Evolutionary conservation across 2,329 filamentous ascomycete species (phyloP).

Genomic region (Aspergillus niger): DNA sequence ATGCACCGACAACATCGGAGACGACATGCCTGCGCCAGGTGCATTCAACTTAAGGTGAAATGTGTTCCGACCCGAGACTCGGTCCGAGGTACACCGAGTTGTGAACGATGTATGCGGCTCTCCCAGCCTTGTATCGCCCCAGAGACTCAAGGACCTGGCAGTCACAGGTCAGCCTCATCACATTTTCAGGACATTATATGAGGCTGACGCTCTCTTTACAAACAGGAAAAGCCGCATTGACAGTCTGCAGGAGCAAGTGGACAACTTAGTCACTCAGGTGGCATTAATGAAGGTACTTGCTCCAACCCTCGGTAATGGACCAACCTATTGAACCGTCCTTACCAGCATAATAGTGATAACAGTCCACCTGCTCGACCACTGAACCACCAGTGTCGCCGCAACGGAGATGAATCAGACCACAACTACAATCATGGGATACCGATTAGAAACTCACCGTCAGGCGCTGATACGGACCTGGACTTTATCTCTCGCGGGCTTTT

Average conservation of each 20-base stretch:
- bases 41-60: conserved; percentile 13
- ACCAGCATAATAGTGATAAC: not conserved
- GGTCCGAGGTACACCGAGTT: not conserved
- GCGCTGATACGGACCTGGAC: not conserved
- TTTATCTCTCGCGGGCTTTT: not conserved
- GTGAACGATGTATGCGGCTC: conserved; percentile 15
- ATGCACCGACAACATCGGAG: conserved; percentile 1
- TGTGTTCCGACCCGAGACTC: not conserved
- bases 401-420: not conserved
- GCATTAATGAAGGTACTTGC: not conserved
- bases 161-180: not conserved
- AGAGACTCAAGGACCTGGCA: not conserved
- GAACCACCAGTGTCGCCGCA: not conserved
- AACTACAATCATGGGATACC: not conserved
- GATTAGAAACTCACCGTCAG: not conserved
- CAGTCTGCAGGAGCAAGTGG: not conserved
- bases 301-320: not conserved
- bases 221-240: not conserved
- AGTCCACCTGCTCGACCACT: not conserved
- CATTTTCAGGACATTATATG: too few species aligned
- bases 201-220: not conserved
- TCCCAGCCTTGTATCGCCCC: conserved; percentile 6
- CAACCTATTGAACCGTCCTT: not conserved
- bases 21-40: conserved; percentile 11
- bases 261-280: not conserved